These are phyloP conservation scores for Pinus taeda DNA, from an alignment of 75 land plant genomes.

Conservation along the genomic window DNA sequence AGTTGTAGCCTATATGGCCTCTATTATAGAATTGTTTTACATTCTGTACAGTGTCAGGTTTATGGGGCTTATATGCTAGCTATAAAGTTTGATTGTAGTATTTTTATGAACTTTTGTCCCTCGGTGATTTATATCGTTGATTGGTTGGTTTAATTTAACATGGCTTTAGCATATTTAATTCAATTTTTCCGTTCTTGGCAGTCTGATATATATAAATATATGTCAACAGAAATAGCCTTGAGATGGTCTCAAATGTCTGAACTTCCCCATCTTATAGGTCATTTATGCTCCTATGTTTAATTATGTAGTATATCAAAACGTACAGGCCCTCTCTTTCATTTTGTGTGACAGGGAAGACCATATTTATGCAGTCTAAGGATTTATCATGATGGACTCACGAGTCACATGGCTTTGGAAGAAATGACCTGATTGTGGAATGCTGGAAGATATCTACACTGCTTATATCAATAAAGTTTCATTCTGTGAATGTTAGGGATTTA, in stretches of 20 bases:
- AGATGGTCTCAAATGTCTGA: not conserved
- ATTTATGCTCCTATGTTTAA: not conserved
- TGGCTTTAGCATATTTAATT: no score
- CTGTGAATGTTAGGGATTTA: not conserved
- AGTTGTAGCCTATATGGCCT: no score
- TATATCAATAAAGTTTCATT: no score
- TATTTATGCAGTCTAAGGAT: not conserved
- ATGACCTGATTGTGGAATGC: not conserved
- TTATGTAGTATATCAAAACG: not conserved
- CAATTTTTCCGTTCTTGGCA: not conserved
- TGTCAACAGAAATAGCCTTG: not conserved
- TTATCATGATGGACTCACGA: not conserved
- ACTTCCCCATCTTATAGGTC: not conserved
- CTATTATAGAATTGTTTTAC: not conserved
- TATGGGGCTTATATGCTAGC: not conserved
- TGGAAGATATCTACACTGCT: no score
- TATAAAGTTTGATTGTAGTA: not conserved
- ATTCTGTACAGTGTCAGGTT: not conserved
- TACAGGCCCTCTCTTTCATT: not conserved
- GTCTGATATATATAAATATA: not conserved
- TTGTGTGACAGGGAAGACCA: not conserved
- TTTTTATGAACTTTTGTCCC: not conserved
- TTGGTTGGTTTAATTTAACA: not conserved
- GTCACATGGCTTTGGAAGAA: not conserved
- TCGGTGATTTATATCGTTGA: not conserved